phyloP scores from a whole-genome alignment of 495 filamentous ascomycete genomes.

The Recurvomyces mirabilis region DNA sequence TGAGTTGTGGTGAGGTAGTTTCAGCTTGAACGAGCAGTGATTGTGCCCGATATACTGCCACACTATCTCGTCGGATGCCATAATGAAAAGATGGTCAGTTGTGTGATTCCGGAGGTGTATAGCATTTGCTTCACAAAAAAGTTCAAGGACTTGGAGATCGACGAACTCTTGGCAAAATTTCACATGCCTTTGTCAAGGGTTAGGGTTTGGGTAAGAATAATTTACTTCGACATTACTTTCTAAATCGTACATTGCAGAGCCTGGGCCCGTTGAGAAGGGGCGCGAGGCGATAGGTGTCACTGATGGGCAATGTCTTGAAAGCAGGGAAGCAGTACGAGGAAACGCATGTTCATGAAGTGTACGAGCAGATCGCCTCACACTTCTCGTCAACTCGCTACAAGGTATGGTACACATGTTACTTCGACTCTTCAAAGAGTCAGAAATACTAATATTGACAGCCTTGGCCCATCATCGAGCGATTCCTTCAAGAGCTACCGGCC shows the following conservation, averaged over 20 bases:
- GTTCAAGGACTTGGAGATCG: no score
- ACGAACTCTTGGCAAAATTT: no score
- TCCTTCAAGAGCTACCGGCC: slow-evolving; percentile 52
- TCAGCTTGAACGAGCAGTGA: slow-evolving; percentile 93
- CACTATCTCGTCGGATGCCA: slow-evolving; percentile 91
- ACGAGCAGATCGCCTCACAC: slow-evolving; percentile 87
- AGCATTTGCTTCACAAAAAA: neutral
- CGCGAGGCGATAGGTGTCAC: no score
- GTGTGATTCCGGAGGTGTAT: neutral
- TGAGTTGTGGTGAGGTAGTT: slow-evolving; percentile 35
- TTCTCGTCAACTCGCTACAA: slow-evolving; percentile 95
- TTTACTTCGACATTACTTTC: no score
- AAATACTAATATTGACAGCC: slow-evolving; percentile 41
- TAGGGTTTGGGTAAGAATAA: no score
- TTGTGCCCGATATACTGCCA: slow-evolving; percentile 95
- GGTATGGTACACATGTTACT: slow-evolving; percentile 31
- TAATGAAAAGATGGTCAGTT: slow-evolving; percentile 22
- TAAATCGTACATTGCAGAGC: no score
- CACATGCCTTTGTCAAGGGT: no score
- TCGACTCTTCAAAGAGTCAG: neutral
- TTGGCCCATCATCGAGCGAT: slow-evolving; percentile 83
- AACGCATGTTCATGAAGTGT: slow-evolving; percentile 80
- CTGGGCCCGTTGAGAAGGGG: no score
- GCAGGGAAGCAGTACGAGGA: slow-evolving; percentile 52
- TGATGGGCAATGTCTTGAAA: no score